Evolutionary conservation across 2,329 filamentous ascomycete species (phyloP).

Genomic region (Aureobasidium subglaciale): DNA sequence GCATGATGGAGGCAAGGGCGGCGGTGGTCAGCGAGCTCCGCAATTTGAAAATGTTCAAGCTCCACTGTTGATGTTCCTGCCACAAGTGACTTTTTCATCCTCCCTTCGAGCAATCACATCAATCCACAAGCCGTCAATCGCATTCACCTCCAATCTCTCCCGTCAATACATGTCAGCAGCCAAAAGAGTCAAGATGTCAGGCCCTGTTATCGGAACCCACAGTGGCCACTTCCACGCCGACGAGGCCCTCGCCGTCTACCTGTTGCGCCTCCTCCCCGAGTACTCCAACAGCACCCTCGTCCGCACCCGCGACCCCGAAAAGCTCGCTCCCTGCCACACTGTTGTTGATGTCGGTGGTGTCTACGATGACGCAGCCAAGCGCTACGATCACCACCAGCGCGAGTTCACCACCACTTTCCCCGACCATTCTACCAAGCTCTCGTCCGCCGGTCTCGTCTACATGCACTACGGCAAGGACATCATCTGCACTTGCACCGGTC

Average conservation of each 20-base stretch:
- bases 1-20: not conserved
- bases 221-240: constrained; percentile 99
- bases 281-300: constrained; percentile 70
- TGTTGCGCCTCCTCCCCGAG: constrained; percentile 79
- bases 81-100: not conserved
- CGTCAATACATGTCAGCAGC: constrained; percentile 32
- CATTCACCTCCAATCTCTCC: not conserved
- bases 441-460: constrained; percentile 88
- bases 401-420: constrained; percentile 83
- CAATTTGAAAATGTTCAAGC: not conserved
- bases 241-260: constrained; percentile 92
- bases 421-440: constrained; percentile 76
- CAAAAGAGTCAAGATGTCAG: constrained; percentile 77
- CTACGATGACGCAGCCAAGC: constrained; percentile 68
- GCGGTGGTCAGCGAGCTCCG: not conserved
- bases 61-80: constrained; percentile 7
- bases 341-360: constrained; percentile 97
- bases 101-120: not conserved
- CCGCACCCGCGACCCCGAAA: constrained; percentile 76
- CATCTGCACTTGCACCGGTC: constrained; percentile 59
- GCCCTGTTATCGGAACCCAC: constrained; percentile 77
- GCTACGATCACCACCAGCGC: constrained; percentile 97
- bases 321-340: constrained; percentile 78
- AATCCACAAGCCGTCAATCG: not conserved
- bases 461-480: constrained; percentile 88